Percentiles rank a stretch among this genome's conserved stretches.
Evolutionary conservation across 2,329 filamentous ascomycete genomes (phyloP).

Genomic region (Fonsecaea nubica): DNA sequence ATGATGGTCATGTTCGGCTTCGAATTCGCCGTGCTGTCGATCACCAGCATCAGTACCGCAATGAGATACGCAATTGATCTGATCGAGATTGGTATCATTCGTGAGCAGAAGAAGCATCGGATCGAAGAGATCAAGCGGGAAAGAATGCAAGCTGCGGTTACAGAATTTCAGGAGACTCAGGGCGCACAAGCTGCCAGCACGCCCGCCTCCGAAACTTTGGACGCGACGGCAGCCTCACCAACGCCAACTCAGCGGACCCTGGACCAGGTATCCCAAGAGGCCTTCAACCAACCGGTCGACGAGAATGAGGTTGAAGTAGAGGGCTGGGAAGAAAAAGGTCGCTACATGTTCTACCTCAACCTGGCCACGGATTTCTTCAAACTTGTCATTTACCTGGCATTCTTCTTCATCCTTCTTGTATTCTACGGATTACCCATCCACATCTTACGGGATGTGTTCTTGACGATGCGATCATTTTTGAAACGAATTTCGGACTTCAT

Average conservation of each 20-base stretch:
- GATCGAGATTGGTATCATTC: conserved; percentile 75
- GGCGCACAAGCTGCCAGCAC: conserved; percentile 39
- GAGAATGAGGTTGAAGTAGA: conserved; percentile 95
- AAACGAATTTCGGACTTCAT: conserved; percentile 88
- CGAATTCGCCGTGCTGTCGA: conserved; percentile 86
- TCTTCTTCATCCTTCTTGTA: conserved; percentile 89
- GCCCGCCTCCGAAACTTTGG: conserved; percentile 64
- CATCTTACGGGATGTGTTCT: conserved; percentile 92
- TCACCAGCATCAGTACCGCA: conserved; percentile 79
- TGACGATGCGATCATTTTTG: conserved; percentile 89
- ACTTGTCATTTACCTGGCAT: conserved; percentile 83
- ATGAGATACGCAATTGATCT: conserved; percentile 80
- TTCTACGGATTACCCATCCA: conserved; percentile 97
- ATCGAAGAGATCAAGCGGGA: conserved; percentile 72
- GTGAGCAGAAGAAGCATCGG: conserved; percentile 73
- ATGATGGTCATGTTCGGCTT: conserved; percentile 99
- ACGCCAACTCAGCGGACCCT: conserved; percentile 31
- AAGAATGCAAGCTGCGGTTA: conserved; percentile 42
- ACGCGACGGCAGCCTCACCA: conserved; percentile 44
- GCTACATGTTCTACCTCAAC: conserved; percentile 88
- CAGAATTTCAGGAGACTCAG: conserved; percentile 31
- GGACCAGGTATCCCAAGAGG: conserved; percentile 33
- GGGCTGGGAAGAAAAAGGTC: conserved; percentile 94
- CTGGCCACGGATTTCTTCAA: conserved; percentile 89
- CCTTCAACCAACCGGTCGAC: conserved; percentile 67